phyloP scores from a whole-genome alignment of 2,329 filamentous ascomycete genomes.

The Thermochaetoides dissita region DNA sequence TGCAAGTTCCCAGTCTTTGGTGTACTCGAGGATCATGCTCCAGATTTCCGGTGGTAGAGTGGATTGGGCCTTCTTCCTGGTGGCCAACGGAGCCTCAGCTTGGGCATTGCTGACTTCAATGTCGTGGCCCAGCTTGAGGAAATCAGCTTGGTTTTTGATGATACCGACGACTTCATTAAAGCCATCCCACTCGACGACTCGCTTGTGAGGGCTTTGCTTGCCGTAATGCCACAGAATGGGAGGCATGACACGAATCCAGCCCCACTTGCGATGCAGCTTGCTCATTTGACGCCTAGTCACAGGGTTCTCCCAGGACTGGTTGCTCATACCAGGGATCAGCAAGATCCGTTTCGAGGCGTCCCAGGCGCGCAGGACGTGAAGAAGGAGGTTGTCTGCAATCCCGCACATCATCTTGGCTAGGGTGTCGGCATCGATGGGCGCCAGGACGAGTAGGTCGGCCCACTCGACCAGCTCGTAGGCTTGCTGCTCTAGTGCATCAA shows the following conservation, averaged over 20 bases:
- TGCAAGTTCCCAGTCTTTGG: slow-evolving; percentile 83
- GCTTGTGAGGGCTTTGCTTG: slow-evolving; percentile 26
- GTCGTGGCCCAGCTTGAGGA: slow-evolving; percentile 60
- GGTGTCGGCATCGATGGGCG: slow-evolving; percentile 71
- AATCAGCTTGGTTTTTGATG: slow-evolving; percentile 63
- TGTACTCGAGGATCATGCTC: slow-evolving; percentile 72
- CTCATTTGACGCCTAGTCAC: slow-evolving; percentile 76
- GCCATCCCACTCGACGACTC: slow-evolving; percentile 45
- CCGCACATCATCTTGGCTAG: slow-evolving; percentile 80
- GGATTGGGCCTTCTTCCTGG: slow-evolving; percentile 21
- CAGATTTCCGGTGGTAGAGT: slow-evolving; percentile 73
- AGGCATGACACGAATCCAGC: slow-evolving; percentile 69
- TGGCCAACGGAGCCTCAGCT: slow-evolving; percentile 18
- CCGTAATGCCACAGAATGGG: slow-evolving; percentile 76
- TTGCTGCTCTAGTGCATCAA: slow-evolving; percentile 38
- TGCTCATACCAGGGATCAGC: slow-evolving; percentile 78
- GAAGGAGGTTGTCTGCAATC: slow-evolving; percentile 63
- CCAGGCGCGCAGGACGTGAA: slow-evolving; percentile 76
- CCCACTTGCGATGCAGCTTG: slow-evolving; percentile 73
- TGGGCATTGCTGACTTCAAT: slow-evolving; percentile 40
- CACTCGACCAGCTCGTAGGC: slow-evolving; percentile 63
- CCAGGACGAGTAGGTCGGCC: slow-evolving; percentile 75
- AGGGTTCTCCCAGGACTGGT: slow-evolving; percentile 78
- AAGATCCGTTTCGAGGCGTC: slow-evolving; percentile 73
- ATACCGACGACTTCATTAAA: slow-evolving; percentile 60